A percentile compares a stretch with the other conserved stretches of the same genome.
These are phyloP conservation scores for Cladorrhinum sp. DNA, from an alignment of 2,329 filamentous ascomycete genomes.

Conservation along the genomic window DNA sequence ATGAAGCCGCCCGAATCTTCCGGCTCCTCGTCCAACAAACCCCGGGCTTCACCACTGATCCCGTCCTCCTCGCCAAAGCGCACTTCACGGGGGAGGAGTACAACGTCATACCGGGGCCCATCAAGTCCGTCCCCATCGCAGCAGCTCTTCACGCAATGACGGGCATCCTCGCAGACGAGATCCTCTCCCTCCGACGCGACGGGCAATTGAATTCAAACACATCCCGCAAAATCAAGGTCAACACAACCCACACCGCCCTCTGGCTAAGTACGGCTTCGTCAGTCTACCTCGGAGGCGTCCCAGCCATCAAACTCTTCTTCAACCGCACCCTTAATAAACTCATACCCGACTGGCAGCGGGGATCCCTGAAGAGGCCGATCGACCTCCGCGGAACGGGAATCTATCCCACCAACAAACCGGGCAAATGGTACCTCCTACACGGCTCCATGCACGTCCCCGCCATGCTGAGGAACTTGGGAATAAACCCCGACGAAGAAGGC, in stretches of 20 bases:
- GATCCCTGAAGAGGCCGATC: slow-evolving; percentile 36
- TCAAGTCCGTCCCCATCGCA: slow-evolving; percentile 35
- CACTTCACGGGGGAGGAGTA: slow-evolving; percentile 32
- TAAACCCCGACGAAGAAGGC: slow-evolving; percentile 33
- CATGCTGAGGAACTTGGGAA: slow-evolving; percentile 44
- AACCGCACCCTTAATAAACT: slow-evolving; percentile 31
- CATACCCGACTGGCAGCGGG: slow-evolving; percentile 38
- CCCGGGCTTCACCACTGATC: slow-evolving; percentile 35
- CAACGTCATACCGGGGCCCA: slow-evolving; percentile 35
- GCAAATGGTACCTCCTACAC: slow-evolving; percentile 50
- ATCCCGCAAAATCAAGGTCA: slow-evolving; percentile 36
- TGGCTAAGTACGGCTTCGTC: slow-evolving; percentile 42
- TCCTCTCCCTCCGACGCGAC: slow-evolving; percentile 34
- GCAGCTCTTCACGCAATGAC: slow-evolving; percentile 36
- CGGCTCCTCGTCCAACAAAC: slow-evolving; percentile 31
- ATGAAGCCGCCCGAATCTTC: slow-evolving; percentile 34
- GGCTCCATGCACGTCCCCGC: slow-evolving; percentile 45
- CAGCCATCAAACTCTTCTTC: slow-evolving; percentile 30
- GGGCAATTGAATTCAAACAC: slow-evolving; percentile 26
- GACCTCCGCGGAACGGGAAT: slow-evolving; percentile 42
- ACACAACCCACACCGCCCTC: slow-evolving; percentile 46
- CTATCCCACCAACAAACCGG: slow-evolving; percentile 45
- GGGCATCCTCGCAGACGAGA: slow-evolving; percentile 36
- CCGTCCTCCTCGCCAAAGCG: slow-evolving; percentile 29
- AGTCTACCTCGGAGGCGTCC: slow-evolving; percentile 37